phyloP scores from a whole-genome alignment of 257 asterid genomes.

The Lithospermum erythrorhizon region DNA sequence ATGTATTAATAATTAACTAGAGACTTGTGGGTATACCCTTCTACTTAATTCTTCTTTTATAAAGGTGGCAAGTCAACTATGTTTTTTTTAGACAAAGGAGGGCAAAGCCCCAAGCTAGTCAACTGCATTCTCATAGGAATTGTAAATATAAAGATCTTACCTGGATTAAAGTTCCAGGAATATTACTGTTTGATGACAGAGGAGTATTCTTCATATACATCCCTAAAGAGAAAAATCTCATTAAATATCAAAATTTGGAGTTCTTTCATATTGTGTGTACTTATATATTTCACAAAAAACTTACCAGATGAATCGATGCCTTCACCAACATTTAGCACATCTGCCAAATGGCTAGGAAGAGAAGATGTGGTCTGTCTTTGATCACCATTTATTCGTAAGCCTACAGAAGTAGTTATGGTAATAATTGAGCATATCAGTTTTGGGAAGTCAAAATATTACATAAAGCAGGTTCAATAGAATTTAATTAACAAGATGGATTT shows the following conservation, averaged over 20 bases:
- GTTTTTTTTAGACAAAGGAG: conserved; percentile 3
- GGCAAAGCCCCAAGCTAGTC: too few species aligned
- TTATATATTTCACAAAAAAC: conserved; percentile 7
- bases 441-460: background rate
- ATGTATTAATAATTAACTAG: too few species aligned
- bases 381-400: conserved; percentile 69
- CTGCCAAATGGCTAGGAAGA: conserved; percentile 84
- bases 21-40: too few species aligned
- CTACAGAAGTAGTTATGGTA: conserved; percentile 22
- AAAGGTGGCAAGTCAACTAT: background rate
- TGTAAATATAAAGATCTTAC: conserved; percentile 26
- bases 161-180: conserved; percentile 62
- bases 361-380: conserved; percentile 74
- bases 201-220: conserved; percentile 82
- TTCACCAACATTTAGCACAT: conserved; percentile 46
- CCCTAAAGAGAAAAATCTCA: conserved; percentile 36
- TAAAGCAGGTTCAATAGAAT: background rate
- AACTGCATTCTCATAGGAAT: background rate
- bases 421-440: background rate
- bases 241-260: background rate
- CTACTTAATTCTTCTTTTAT: too few species aligned
- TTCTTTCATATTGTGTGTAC: background rate
- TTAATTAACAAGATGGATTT: background rate
- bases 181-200: conserved; percentile 52
- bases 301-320: conserved; percentile 63